Evolutionary conservation across 495 filamentous ascomycete genomes (phyloP), one percentile per base, ranked within the genome.

Genomic region (Neurospora sp.): DNA sequence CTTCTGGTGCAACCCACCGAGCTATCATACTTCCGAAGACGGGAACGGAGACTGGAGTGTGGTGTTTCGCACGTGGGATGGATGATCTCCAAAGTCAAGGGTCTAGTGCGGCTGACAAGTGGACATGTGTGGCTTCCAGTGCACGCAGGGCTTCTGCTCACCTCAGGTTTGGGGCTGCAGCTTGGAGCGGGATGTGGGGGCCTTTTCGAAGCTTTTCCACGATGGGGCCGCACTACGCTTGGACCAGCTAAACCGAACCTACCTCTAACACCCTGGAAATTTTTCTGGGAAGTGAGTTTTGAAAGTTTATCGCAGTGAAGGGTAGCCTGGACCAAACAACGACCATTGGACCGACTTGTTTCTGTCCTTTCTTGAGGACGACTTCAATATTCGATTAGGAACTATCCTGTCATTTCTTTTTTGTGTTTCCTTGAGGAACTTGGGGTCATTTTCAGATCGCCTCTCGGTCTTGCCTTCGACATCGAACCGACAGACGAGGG

Each of bases 211-310:
- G 53, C 53, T 65, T 65, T 35, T 65, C 53, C 27, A 35, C 53
- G 27, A 65, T 1, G 53, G 53, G 53, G 53, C 7, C 14, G 53
- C 53, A 18, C 53, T 65, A 45, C 14, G 53, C 53, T 65, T 27
- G 53, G 53, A 65, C 53, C 53, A 35, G 0, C 53, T 5, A 65
- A 65, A 16, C 31, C 22, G 35, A 65, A 16, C 31, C 22, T 61
- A 8, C 12, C 27, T 31, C 4, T n/a, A 31, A 61, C 27, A 35
- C 6, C 53, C 27, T 65, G 74, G 75, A 77, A 77, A 73, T 77
- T 77, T 77, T 77, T 75, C 53, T 7, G 35, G 27, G 14, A 65
- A 18, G 27, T 65, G 27, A 7, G 1, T 65, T 65, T 18, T 65
- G 27, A 65, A 65, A 65, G 53, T 65, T 35, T 18, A 35, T 35